Percentiles rank a stretch among this genome's conserved stretches.
phyloP scores from a whole-genome alignment of 2,329 filamentous ascomycete species.

The Scytalidium sp. region DNA sequence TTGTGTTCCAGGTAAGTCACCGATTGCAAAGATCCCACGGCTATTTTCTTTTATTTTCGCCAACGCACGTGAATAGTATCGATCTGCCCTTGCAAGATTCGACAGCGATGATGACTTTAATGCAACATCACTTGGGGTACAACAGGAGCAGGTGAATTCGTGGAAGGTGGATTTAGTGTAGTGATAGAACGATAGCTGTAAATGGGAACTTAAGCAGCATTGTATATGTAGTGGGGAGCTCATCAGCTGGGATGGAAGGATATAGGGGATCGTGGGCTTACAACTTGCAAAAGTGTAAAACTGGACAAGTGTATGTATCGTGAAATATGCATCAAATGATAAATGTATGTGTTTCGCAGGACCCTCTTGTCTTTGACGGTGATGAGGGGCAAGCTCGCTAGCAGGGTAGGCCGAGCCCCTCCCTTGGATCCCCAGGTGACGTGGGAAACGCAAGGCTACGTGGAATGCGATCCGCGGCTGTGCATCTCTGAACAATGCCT shows the following conservation, averaged over 20 bases:
- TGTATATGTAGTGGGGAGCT: neutral
- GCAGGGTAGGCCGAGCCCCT: neutral
- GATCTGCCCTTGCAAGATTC: constrained; percentile 15
- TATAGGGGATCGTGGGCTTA: neutral
- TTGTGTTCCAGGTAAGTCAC: constrained; percentile 70
- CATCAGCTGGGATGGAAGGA: neutral
- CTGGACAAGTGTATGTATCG: neutral
- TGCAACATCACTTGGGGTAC: neutral
- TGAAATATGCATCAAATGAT: neutral
- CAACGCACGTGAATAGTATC: constrained; percentile 18
- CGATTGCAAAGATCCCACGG: neutral
- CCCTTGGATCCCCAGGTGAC: neutral
- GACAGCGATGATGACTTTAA: constrained; percentile 7
- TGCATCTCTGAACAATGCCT: neutral
- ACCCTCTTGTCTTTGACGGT: neutral
- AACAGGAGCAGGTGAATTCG: neutral
- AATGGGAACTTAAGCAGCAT: neutral
- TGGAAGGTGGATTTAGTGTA: constrained; percentile 15
- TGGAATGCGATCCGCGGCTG: neutral
- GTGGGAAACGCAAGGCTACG: neutral
- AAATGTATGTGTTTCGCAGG: neutral
- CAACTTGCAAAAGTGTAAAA: neutral
- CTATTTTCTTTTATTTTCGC: neutral
- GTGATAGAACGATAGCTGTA: neutral
- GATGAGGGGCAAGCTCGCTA: neutral